Evolutionary conservation across 2,329 filamentous ascomycete species (phyloP).

Genomic region (Aspergillus ustus): DNA sequence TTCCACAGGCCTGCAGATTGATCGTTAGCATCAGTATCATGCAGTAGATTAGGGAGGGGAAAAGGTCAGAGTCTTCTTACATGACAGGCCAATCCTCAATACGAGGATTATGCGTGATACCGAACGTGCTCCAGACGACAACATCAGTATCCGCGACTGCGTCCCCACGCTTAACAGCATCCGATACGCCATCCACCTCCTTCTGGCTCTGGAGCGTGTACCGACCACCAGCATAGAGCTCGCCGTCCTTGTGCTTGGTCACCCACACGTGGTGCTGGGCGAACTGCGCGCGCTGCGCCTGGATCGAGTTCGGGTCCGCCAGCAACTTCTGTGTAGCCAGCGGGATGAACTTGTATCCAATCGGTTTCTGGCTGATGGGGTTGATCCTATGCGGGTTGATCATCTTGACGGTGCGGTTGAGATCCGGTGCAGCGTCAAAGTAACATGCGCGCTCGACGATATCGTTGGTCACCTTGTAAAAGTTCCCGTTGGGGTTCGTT

Average conservation of each 20-base stretch:
- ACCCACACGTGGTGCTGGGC: slow-evolving; percentile 61
- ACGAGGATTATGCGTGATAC: slow-evolving; percentile 51
- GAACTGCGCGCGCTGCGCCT: slow-evolving; percentile 58
- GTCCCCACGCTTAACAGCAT: slow-evolving; percentile 39
- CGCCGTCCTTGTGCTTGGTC: slow-evolving; percentile 56
- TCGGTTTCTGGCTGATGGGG: slow-evolving; percentile 56
- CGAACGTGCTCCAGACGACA: slow-evolving; percentile 51
- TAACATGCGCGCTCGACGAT: slow-evolving; percentile 54
- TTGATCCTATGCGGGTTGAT: slow-evolving; percentile 59
- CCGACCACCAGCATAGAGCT: slow-evolving; percentile 59
- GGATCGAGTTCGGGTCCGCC: slow-evolving; percentile 57
- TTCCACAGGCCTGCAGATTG: slow-evolving; percentile 37
- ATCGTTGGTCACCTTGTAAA: slow-evolving; percentile 55
- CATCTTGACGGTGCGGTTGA: slow-evolving; percentile 62
- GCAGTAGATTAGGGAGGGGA: background rate
- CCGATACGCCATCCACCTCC: slow-evolving; percentile 41
- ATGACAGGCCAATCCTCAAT: slow-evolving; percentile 53
- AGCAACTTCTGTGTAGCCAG: slow-evolving; percentile 63
- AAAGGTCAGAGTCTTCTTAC: slow-evolving; percentile 28
- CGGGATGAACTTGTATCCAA: slow-evolving; percentile 61
- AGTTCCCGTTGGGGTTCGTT: slow-evolving; percentile 58
- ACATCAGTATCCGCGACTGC: slow-evolving; percentile 46
- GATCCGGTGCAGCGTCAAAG: slow-evolving; percentile 49
- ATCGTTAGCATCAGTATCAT: slow-evolving; percentile 18
- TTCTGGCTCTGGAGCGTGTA: slow-evolving; percentile 59